Base-by-base conservation (phyloP, 2,329 filamentous ascomycete genomes). In the Fusarium sp. region DNA sequence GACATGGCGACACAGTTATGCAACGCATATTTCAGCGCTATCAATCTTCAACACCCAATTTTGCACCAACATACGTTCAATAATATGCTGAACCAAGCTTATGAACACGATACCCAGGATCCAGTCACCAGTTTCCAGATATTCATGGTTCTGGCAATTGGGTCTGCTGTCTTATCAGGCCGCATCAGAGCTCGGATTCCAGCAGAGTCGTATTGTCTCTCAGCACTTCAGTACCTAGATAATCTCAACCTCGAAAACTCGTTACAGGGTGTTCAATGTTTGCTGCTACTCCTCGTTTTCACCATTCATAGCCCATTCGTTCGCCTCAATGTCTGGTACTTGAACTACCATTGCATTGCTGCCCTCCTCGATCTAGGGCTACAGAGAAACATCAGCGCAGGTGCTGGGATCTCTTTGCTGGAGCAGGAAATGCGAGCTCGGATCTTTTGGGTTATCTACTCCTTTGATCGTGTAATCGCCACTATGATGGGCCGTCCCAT, bases 401-500 rank as follows among this genome's bases (percentile, higher is more conserved):
- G 77, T 0, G 73, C 75, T 0, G 82, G 76, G 0, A 78, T 86
- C 3, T 82, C 83, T 0, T 63, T 83, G 0, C 62, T 86, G 1
- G 80, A 84, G 8, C 83, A 85, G 39, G 84, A 87, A 62, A 83
- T 86, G 79, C 76, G 85, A n/a, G 84, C 83, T 0, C 76, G 85
- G 4, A 80, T 86, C 6, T 87, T 87, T 47, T 87, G 85, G 85
- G 81, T 83, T 0, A 81, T 84, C 5, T 84, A 85, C 24, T 82
- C 77, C 0, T 76, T 87, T 6, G 85, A 87, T 56, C 78, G 85
- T 15, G 81, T 79, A 1, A 77, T 87, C 32, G 82, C 82, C 4
- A 87, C 84, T 0, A 86, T 85, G 75, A 84, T 87, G 83, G 85
- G 85, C 1, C 77, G 85, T 1, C 85, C 85, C 0, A 84, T 87